phyloP scores from a whole-genome alignment of 306 rosid species.

The Medicago arabica region DNA sequence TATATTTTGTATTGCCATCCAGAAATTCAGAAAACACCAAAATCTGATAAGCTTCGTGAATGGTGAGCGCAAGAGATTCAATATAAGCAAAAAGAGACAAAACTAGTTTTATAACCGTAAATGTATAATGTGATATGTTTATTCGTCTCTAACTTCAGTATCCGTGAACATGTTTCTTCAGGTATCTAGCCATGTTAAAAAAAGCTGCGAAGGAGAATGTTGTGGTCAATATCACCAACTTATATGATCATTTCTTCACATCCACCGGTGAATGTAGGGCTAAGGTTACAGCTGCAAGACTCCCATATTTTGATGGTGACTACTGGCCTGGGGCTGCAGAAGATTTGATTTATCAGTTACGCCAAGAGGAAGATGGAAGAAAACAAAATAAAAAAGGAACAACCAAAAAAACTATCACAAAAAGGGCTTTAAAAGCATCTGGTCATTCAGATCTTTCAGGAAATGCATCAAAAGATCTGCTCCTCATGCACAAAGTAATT shows the following conservation, averaged over 20 bases:
- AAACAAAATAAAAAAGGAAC: conserved; percentile 92
- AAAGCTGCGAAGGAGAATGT: conserved; percentile 89
- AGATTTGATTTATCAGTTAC: conserved; percentile 93
- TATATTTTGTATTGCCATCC: conserved; percentile 97
- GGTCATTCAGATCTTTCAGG: conserved; percentile 97
- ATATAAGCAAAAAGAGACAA: neutral
- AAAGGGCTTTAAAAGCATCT: conserved; percentile 93
- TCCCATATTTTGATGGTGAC: conserved; percentile 98
- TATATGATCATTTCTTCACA: conserved; percentile 93
- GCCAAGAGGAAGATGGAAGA: conserved; percentile 97
- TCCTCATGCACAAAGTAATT: conserved; percentile 96
- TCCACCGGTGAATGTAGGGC: conserved; percentile 83
- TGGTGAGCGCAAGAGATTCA: conserved; percentile 63
- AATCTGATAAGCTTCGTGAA: conserved; percentile 98
- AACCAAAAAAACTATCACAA: conserved; percentile 83
- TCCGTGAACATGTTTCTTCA: conserved; percentile 48
- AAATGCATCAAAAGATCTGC: conserved; percentile 92
- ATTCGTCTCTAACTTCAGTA: conserved; percentile 43
- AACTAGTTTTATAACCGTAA: conserved; percentile 23
- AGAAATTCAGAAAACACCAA: conserved; percentile 98
- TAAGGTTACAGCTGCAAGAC: conserved; percentile 93
- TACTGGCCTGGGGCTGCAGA: conserved; percentile 99
- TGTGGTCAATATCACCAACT: conserved; percentile 85
- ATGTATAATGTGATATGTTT: conserved; percentile 8
- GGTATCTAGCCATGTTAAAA: conserved; percentile 93